phyloP scores from a whole-genome alignment of 768 basidiomycete genomes.

The Lentinula boryana region DNA sequence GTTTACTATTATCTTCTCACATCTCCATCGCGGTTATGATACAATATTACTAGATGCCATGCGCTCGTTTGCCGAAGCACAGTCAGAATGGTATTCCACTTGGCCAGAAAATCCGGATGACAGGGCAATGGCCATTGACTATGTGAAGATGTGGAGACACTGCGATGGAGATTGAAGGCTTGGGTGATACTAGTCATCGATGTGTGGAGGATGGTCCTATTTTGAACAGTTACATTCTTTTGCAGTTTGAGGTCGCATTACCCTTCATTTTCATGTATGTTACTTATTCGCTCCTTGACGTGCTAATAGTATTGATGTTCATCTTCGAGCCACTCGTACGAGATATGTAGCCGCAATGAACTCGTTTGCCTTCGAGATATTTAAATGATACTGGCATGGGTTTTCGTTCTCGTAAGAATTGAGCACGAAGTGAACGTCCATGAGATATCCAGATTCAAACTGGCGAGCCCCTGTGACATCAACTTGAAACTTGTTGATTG shows the following conservation, averaged over 20 bases:
- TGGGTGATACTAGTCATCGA: not conserved
- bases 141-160: conserved; percentile 55
- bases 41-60: conserved; percentile 41
- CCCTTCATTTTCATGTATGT: too few species aligned
- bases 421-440: too few species aligned
- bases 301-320: too few species aligned
- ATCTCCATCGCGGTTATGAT: not conserved
- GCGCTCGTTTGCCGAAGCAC: conserved; percentile 52
- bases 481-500: too few species aligned
- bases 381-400: too few species aligned
- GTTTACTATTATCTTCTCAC: conserved; percentile 15
- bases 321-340: too few species aligned
- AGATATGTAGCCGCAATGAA: too few species aligned
- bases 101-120: conserved; percentile 64
- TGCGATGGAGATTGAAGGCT: conserved; percentile 24
- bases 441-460: too few species aligned
- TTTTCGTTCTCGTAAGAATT: too few species aligned
- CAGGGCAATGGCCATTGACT: conserved; percentile 59
- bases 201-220: not conserved
- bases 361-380: too few species aligned
- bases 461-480: too few species aligned
- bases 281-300: too few species aligned
- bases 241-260: not conserved
- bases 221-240: not conserved
- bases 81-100: conserved; percentile 62